A percentile compares a stretch with the other conserved stretches of the same genome.
These are phyloP conservation scores for Paracamarosporium sp. DNA, from an alignment of 2,329 filamentous ascomycete species.

Conservation along the genomic window DNA sequence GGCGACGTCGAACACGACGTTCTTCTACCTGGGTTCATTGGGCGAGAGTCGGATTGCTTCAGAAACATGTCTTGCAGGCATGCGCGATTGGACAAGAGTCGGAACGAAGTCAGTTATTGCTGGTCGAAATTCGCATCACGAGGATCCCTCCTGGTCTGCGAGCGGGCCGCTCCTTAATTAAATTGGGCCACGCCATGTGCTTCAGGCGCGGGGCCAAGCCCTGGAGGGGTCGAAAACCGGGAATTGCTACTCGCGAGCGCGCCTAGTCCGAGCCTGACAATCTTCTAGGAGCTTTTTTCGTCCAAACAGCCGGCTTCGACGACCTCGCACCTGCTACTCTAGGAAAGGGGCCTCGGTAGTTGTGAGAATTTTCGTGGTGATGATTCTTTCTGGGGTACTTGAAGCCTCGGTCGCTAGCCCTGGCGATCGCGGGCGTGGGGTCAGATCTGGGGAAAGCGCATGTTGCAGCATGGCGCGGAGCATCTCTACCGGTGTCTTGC, in stretches of 20 bases:
- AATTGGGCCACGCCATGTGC: not conserved
- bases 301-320: not conserved
- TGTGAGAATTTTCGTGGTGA: not conserved
- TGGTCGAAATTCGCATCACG: conserved; percentile 1
- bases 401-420: conserved; percentile 1
- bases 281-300: not conserved
- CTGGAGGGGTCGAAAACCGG: not conserved
- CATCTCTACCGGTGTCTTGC: not conserved
- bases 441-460: not conserved
- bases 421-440: not conserved
- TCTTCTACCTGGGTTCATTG: not conserved
- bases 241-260: not conserved
- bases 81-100: conserved; percentile 4
- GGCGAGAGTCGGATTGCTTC: not conserved
- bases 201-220: not conserved
- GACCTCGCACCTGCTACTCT: not conserved
- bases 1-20: not conserved
- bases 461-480: not conserved
- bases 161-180: conserved; percentile 5
- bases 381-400: not conserved
- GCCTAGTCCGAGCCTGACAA: not conserved
- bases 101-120: not conserved
- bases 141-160: not conserved
- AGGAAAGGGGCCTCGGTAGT: not conserved
- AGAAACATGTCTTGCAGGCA: conserved; percentile 44